Conservation (phyloP, 1,139 yeast genomes). For the Hansenula sp. region DNA sequence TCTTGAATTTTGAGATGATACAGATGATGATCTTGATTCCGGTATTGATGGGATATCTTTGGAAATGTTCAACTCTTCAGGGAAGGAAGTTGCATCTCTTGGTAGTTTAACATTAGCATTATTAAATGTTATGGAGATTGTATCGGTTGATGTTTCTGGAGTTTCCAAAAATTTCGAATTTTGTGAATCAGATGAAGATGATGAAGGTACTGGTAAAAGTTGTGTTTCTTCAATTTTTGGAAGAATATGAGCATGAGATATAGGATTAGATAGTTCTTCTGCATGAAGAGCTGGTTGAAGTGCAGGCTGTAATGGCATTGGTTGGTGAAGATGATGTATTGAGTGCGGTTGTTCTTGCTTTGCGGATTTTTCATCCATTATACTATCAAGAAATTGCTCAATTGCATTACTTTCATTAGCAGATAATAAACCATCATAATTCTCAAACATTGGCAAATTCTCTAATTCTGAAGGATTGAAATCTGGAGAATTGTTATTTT, state of each 20-base stretch:
- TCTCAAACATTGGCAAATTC: not conserved
- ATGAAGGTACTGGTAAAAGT: not conserved
- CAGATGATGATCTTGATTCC: constrained; percentile 29
- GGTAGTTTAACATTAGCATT: not conserved
- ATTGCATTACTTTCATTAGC: constrained; percentile 31
- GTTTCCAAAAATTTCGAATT: not conserved
- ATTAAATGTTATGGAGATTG: not conserved
- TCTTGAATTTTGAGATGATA: constrained; percentile 1
- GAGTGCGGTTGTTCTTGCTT: not conserved
- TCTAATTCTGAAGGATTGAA: constrained; percentile 2
- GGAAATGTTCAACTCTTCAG: not conserved
- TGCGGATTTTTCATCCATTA: constrained; percentile 26
- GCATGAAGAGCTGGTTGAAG: not conserved
- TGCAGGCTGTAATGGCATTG: not conserved
- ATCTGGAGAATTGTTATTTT: constrained; percentile 5
- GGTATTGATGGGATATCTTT: constrained; percentile 10
- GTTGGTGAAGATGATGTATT: not conserved
- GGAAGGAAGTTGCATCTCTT: not conserved
- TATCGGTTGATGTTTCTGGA: not conserved
- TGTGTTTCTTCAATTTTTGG: not conserved
- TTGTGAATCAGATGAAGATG: not conserved
- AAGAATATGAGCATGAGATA: not conserved
- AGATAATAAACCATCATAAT: constrained; percentile 15
- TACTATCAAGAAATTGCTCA: constrained; percentile 35
- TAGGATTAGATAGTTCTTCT: not conserved